Percentiles rank a stretch among this genome's conserved stretches.
phyloP scores from a whole-genome alignment of 441 rosid species.

The Pelargonium fulgidum region DNA sequence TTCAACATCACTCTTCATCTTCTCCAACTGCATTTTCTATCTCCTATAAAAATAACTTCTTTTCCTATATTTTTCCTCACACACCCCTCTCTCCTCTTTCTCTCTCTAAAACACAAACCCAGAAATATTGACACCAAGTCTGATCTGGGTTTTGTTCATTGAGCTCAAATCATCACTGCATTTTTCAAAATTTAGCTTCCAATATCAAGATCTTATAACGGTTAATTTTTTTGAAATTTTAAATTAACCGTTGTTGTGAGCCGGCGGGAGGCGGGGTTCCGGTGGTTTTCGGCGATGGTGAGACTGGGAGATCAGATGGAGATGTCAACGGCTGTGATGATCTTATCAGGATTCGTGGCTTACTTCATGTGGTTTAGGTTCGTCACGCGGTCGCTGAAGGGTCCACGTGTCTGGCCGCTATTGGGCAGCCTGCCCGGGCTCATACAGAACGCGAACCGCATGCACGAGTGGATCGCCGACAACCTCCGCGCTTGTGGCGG shows the following conservation, averaged over 20 bases:
- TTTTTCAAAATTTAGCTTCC: too few relatives aligned
- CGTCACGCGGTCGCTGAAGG: constrained; percentile 72
- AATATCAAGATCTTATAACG: not conserved
- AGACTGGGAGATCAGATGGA: constrained; percentile 37
- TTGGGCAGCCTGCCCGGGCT: constrained; percentile 90
- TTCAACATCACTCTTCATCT: too few relatives aligned
- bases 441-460: constrained; percentile 71
- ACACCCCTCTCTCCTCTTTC: too few relatives aligned
- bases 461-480: constrained; percentile 97
- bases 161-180: not conserved
- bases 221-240: not conserved
- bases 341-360: constrained; percentile 56
- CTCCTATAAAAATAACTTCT: not conserved
- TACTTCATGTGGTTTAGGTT: constrained; percentile 80
- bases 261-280: too few relatives aligned
- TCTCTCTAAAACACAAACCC: too few relatives aligned
- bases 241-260: not conserved
- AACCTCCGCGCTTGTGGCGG: constrained; percentile 89
- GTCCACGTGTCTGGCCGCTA: constrained; percentile 89
- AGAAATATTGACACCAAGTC: too few relatives aligned
- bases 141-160: not conserved
- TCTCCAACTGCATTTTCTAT: too few relatives aligned
- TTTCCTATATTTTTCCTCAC: too few relatives aligned
- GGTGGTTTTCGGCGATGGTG: not conserved
- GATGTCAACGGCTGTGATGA: constrained; percentile 47